A percentile compares a stretch with the other conserved stretches of the same genome.
phyloP scores from a whole-genome alignment of 495 filamentous ascomycete genomes.

The Geopyxis carbonaria region DNA sequence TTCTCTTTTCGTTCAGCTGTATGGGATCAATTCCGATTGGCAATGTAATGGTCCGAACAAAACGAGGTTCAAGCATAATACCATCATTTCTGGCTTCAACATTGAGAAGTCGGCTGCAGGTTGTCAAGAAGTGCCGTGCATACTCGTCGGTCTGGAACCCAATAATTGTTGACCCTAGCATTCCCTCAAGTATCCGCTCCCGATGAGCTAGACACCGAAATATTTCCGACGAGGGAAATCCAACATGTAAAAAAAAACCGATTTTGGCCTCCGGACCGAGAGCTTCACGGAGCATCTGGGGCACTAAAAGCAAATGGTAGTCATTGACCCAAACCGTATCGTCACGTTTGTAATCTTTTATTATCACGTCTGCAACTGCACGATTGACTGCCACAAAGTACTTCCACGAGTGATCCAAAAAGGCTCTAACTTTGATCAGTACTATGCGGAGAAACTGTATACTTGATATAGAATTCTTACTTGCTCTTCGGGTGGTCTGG shows the following conservation, averaged over 20 bases:
- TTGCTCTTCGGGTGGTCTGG: conserved; percentile 95
- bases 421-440: conserved; percentile 33
- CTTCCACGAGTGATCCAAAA: conserved; percentile 87
- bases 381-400: conserved; percentile 84
- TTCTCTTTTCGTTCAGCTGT: conserved; percentile 52
- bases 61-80: conserved; percentile 77
- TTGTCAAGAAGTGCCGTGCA: conserved; percentile 80
- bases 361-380: conserved; percentile 73
- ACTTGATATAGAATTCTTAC: conserved; percentile 17
- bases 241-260: conserved; percentile 85
- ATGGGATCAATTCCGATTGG: conserved; percentile 74
- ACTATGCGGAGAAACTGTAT: no score
- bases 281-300: conserved; percentile 69
- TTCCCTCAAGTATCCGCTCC: conserved; percentile 70
- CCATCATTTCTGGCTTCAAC: conserved; percentile 78
- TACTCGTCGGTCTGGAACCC: conserved; percentile 90
- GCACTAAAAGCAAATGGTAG: conserved; percentile 86
- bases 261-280: conserved; percentile 76
- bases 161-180: conserved; percentile 76
- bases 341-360: conserved; percentile 76
- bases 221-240: conserved; percentile 88
- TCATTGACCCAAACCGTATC: conserved; percentile 90
- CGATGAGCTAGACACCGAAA: conserved; percentile 78
- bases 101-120: conserved; percentile 69
- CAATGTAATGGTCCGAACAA: conserved; percentile 63